Conservation (phyloP, 257 asterid genomes). For the Nicotiana tomentosiformis region DNA sequence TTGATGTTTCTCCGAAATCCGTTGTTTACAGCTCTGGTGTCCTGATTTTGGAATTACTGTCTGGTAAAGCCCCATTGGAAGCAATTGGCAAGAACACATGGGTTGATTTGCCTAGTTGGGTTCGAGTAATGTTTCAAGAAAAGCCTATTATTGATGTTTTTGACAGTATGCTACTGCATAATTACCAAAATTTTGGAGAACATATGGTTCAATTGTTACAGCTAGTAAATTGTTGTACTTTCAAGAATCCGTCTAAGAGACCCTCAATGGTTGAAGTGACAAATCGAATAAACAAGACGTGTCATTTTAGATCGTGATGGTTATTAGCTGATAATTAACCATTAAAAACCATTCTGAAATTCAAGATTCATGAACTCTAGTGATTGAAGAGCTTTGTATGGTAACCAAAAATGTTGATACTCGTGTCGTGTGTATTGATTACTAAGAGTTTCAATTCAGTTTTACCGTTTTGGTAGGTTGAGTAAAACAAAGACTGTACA, state of each 20-base stretch:
- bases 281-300: slow-evolving; percentile 1
- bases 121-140: slow-evolving; percentile 16
- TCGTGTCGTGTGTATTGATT: too few relatives aligned
- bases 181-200: slow-evolving; percentile 13
- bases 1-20: slow-evolving; percentile 18
- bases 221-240: slow-evolving; percentile 15
- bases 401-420: too few relatives aligned
- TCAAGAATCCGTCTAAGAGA: slow-evolving; percentile 13
- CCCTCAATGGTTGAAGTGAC: slow-evolving; percentile 15
- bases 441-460: too few relatives aligned
- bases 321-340: background rate
- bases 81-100: slow-evolving; percentile 11
- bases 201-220: slow-evolving; percentile 17
- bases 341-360: background rate
- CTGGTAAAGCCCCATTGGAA: slow-evolving; percentile 7
- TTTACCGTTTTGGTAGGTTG: too few relatives aligned
- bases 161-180: slow-evolving; percentile 2
- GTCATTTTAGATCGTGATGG: background rate
- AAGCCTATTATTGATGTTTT: slow-evolving; percentile 12
- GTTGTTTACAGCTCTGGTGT: slow-evolving; percentile 41
- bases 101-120: slow-evolving; percentile 18
- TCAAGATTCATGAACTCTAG: too few relatives aligned
- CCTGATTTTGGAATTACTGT: slow-evolving; percentile 24
- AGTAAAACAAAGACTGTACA: too few relatives aligned
- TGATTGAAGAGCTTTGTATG: too few relatives aligned